Percentiles rank a stretch among this genome's conserved stretches.
These are phyloP conservation scores for Fusarium dlaminii DNA, from an alignment of 2,329 filamentous ascomycete genomes.

Conservation along the genomic window DNA sequence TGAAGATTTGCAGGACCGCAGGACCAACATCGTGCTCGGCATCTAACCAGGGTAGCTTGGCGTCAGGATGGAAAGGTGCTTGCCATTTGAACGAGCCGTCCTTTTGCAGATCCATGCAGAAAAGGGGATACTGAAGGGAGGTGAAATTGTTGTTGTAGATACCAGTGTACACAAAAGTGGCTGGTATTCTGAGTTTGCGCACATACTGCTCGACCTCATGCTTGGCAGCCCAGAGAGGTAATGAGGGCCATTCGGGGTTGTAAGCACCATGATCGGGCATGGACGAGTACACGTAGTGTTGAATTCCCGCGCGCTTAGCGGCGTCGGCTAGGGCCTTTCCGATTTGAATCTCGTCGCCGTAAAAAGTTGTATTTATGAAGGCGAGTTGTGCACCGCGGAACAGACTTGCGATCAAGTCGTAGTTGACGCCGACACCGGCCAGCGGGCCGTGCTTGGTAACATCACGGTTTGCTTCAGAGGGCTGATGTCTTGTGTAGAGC, in stretches of 20 bases:
- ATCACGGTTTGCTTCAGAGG: slow-evolving; percentile 62
- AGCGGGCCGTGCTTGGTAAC: slow-evolving; percentile 76
- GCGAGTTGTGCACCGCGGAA: slow-evolving; percentile 88
- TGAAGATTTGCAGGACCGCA: slow-evolving; percentile 91
- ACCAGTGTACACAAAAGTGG: slow-evolving; percentile 94
- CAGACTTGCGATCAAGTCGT: slow-evolving; percentile 76
- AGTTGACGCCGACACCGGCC: slow-evolving; percentile 73
- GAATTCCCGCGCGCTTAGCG: slow-evolving; percentile 82
- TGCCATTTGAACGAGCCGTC: slow-evolving; percentile 93
- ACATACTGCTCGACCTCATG: slow-evolving; percentile 94
- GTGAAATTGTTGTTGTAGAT: slow-evolving; percentile 99
- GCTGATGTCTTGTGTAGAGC: slow-evolving; percentile 66
- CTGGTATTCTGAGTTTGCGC: slow-evolving; percentile 80
- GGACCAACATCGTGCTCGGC: slow-evolving; percentile 96
- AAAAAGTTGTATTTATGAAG: slow-evolving; percentile 98
- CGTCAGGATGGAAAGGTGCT: slow-evolving; percentile 90
- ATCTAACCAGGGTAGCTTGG: slow-evolving; percentile 92
- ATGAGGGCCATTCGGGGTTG: slow-evolving; percentile 77
- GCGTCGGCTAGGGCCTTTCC: slow-evolving; percentile 89
- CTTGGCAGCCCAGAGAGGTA: slow-evolving; percentile 93
- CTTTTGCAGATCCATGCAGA: slow-evolving; percentile 88
- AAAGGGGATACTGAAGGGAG: slow-evolving; percentile 88
- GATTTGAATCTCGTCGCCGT: slow-evolving; percentile 92
- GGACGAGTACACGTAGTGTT: slow-evolving; percentile 95
- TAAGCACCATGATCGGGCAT: slow-evolving; percentile 95